Base-by-base conservation (phyloP, 352 stramenopile genomes). In the Pythium apleroticum region DNA sequence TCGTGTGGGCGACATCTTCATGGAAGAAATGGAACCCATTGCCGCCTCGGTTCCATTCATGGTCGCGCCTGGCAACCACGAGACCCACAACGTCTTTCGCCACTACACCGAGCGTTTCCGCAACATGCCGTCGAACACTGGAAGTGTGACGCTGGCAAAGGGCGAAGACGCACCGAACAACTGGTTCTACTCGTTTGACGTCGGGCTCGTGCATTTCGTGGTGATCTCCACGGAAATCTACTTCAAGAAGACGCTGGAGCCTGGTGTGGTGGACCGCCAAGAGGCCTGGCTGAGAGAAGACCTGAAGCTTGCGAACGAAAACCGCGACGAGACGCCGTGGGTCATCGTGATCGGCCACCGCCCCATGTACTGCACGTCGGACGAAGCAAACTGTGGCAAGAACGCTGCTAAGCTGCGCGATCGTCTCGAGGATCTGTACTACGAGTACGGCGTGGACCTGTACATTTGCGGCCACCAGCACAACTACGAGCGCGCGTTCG, bases 51-150 rank as follows among this genome's bases (percentile, higher is more conserved):
- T 96, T 33, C 90, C 91, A 1, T 97, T 96, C 64, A 97, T 97
- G 89, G 88, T 97, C 46, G 83, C 84, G 12, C 82, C 88, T 0
- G 92, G 92, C 33, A 98, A 98, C 73, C 92, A 98, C 75, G 92
- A 98, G 66, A 88, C 76, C 20, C 76, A 97, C 68, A 86, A 87
- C 50, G 63, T 76, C 56, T 95, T 96, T 66, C 82, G 73, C 52
- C 86, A 97, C 72, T 95, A 96, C 79, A 90, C 86, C 14, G 74
- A 96, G 61, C 80, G 85, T 10, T 97, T 97, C 60, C 84, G 79
- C 37, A 76, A 90, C 39, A 95, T 96, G 82, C 87, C 89, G 33
- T 81, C 82, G 48, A 93, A 88, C 63, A 77, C 79, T 20, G 83
- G 86, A 43, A 74, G 75, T 12, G 81, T 90, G 22, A 52, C 78